Evolutionary conservation across 2,329 filamentous ascomycete genomes (phyloP), one percentile per base, ranked within the genome.

Genomic region (Thelonectria rubi): DNA sequence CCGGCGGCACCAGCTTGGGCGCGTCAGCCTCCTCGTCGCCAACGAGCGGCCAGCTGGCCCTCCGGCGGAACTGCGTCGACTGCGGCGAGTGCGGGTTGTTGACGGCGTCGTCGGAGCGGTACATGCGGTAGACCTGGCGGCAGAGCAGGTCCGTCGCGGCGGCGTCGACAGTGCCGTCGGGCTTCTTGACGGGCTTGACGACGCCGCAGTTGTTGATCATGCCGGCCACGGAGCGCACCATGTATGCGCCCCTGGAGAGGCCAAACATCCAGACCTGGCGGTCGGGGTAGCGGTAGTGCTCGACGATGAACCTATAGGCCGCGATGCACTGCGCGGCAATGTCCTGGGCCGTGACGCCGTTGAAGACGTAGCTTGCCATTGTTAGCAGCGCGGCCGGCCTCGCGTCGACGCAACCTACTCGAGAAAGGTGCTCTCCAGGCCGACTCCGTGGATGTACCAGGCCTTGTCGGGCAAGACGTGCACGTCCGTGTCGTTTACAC

Each of bases 141-240:
- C 56, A 69, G 15, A 70, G 64, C 3, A 56, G 6, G 5, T 47
- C 14, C 6, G 53, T 61, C 5, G 48, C 5, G 11, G 3, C 20
- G 6, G 47, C 1, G 21, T 57, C 21, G 12, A 61, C 4, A 1
- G 18, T 52, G 2, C 43, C 42, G 12, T 49, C 52, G 1, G 53
- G 34, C 17, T 65, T 59, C 11, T 40, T 62, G 9, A 59, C 40
- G 3, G 54, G 61, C 3, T 65, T 65, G 49, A 71, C 39, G 14
- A 73, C 69, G 40, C 72, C 72, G 58, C 69, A 73, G 56, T 73
- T 73, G 66, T 73, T 73, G 47, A 73, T 73, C 69, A 73, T 66
- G 2, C 71, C 70, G 1, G 67, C 71, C 0, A 73, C 68, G 6
- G 54, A 69, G 1, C 72, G 65, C 4, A 69, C 66, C 10, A 68